These are phyloP conservation scores for Symbiodinium natans DNA, from an alignment of 73 alveolate genomes.

Conservation along the genomic window DNA sequence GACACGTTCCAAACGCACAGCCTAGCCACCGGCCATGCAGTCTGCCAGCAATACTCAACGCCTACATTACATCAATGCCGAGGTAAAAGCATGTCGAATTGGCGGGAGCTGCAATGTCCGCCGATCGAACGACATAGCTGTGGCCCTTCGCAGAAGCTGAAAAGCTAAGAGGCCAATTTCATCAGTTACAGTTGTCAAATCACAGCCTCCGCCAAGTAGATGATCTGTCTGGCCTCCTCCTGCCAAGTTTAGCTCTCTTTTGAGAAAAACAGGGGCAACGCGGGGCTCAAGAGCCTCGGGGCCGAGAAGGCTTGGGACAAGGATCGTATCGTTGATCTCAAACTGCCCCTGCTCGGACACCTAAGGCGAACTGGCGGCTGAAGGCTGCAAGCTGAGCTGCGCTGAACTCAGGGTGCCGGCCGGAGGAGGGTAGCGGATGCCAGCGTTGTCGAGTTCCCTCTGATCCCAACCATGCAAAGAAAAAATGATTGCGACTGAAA, in stretches of 20 bases:
- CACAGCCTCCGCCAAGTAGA: conserved; percentile 76
- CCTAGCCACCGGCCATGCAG: too few relatives aligned
- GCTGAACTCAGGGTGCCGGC: background rate
- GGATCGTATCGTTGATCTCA: conserved; percentile 54
- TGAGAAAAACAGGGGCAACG: background rate
- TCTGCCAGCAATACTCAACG: too few relatives aligned
- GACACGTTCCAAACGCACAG: too few relatives aligned
- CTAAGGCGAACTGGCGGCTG: background rate
- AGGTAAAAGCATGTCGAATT: conserved; percentile 35
- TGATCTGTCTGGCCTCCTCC: conserved; percentile 76
- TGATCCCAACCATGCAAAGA: background rate
- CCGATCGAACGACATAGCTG: conserved; percentile 66
- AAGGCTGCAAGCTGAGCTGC: background rate
- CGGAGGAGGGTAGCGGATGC: conserved; percentile 75
- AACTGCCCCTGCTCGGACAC: conserved; percentile 39
- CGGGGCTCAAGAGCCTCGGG: background rate
- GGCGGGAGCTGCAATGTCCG: conserved; percentile 51
- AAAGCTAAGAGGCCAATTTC: background rate
- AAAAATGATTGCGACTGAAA: too few relatives aligned
- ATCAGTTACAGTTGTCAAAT: background rate
- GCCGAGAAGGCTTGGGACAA: conserved; percentile 55
- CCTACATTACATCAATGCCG: background rate
- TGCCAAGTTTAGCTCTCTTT: background rate
- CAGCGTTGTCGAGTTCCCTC: conserved; percentile 76
- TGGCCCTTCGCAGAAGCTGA: conserved; percentile 29